Conservation (phyloP, 2,329 filamentous ascomycete genomes). For the Penicillium sp. region DNA sequence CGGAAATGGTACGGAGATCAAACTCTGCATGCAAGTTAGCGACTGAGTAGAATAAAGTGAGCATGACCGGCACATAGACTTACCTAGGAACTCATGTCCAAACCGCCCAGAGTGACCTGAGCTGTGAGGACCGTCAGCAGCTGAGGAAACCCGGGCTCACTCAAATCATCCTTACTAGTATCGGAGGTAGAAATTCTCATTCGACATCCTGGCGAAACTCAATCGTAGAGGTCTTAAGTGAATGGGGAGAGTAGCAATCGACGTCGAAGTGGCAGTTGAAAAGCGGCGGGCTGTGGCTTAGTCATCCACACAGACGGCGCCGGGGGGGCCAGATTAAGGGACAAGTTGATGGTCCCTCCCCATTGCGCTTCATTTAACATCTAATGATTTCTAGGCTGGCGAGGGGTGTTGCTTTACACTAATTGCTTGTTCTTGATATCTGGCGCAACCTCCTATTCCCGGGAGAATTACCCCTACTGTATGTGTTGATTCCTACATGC, state of each 20-base stretch:
- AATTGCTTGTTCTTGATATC: constrained; percentile 26
- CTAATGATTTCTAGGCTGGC: constrained; percentile 38
- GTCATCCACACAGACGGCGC: constrained; percentile 46
- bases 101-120: constrained; percentile 97
- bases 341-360: constrained; percentile 40
- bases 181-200: constrained; percentile 87
- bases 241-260: constrained; percentile 1
- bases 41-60: constrained; percentile 15
- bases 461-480: constrained; percentile 32
- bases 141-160: constrained; percentile 37
- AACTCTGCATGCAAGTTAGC: constrained; percentile 65
- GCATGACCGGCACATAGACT: constrained; percentile 22
- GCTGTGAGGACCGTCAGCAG: constrained; percentile 55
- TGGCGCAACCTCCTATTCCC: constrained; percentile 18
- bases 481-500: constrained; percentile 13
- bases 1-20: constrained; percentile 87
- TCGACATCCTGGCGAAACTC: constrained; percentile 53
- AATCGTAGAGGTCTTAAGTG: not conserved
- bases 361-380: constrained; percentile 32
- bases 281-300: constrained; percentile 35
- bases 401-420: constrained; percentile 36
- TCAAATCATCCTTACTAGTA: constrained; percentile 73
- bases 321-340: constrained; percentile 37
- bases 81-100: constrained; percentile 96
- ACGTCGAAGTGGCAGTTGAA: constrained; percentile 16